A percentile compares a stretch with the other conserved stretches of the same genome.
These are phyloP conservation scores for Paraphysoderma sedebokerense DNA, from an alignment of 371 early-diverging fungal species.

Conservation along the genomic window DNA sequence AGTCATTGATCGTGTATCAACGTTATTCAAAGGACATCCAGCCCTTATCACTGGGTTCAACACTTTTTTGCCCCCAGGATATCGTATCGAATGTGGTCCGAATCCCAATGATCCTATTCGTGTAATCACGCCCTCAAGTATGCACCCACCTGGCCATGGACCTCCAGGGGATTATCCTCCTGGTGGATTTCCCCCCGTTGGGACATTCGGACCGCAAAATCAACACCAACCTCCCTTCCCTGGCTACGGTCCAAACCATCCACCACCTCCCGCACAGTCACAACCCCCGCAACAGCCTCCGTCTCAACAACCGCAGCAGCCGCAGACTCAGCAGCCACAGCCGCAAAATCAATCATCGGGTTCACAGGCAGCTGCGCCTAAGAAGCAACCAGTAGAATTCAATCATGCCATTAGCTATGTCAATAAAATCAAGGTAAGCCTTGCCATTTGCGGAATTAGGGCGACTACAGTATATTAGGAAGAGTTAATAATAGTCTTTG, in stretches of 20 bases:
- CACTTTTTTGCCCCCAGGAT: constrained; percentile 96
- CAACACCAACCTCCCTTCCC: background rate
- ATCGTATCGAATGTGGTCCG: constrained; percentile 69
- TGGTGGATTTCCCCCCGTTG: constrained; percentile 10
- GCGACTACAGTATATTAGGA: background rate
- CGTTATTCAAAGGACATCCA: constrained; percentile 85
- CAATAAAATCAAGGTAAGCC: constrained; percentile 72
- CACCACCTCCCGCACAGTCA: constrained; percentile 5
- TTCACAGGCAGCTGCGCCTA: constrained; percentile 1
- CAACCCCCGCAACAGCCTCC: background rate
- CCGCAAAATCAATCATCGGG: background rate
- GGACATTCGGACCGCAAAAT: background rate
- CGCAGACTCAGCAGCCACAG: background rate
- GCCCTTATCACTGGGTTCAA: constrained; percentile 93
- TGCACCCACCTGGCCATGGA: constrained; percentile 3
- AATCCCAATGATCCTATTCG: constrained; percentile 57
- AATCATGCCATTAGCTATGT: constrained; percentile 89
- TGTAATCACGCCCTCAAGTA: constrained; percentile 76
- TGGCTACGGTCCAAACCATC: background rate
- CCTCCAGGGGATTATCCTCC: constrained; percentile 4
- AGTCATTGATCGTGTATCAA: constrained; percentile 93
- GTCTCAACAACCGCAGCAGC: background rate
- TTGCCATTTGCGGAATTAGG: background rate
- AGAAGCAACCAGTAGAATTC: constrained; percentile 55
- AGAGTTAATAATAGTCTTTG: background rate